Evolutionary conservation across 257 asterid species (phyloP).

Genomic region (Salvia rosmarinus): DNA sequence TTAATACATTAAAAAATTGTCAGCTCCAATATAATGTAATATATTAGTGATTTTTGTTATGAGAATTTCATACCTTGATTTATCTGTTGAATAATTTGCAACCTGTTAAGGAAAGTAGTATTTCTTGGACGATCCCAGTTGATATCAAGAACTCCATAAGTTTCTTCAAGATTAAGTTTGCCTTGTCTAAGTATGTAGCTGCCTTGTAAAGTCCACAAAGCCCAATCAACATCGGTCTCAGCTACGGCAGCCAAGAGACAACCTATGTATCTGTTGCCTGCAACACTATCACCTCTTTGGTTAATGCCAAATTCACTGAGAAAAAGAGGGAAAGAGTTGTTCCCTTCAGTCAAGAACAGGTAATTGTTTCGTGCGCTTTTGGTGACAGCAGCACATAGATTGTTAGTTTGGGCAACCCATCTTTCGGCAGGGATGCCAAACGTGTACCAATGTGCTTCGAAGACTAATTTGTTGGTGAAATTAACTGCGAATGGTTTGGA

Average conservation of each 20-base stretch:
- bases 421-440: constrained; percentile 31
- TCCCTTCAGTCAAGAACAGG: constrained; percentile 38
- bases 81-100: constrained; percentile 49
- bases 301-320: constrained; percentile 67
- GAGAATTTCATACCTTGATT: constrained; percentile 54
- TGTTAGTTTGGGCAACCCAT: constrained; percentile 46
- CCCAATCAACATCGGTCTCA: constrained; percentile 71
- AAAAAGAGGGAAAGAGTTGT: constrained; percentile 50
- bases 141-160: constrained; percentile 51
- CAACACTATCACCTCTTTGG: constrained; percentile 45
- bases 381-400: constrained; percentile 27
- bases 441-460: constrained; percentile 73
- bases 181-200: constrained; percentile 59
- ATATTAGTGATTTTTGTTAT: no score
- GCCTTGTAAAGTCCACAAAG: constrained; percentile 71
- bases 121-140: constrained; percentile 52
- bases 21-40: no score
- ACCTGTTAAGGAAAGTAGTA: constrained; percentile 40
- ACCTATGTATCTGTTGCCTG: constrained; percentile 50
- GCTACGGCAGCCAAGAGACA: constrained; percentile 62
- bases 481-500: constrained; percentile 35
- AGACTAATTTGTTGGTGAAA: constrained; percentile 53
- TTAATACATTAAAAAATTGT: no score
- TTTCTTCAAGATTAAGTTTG: constrained; percentile 40
- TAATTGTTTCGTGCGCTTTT: constrained; percentile 33